phyloP scores from a whole-genome alignment of 2,329 filamentous ascomycete genomes.

The Penicillium frequentans region DNA sequence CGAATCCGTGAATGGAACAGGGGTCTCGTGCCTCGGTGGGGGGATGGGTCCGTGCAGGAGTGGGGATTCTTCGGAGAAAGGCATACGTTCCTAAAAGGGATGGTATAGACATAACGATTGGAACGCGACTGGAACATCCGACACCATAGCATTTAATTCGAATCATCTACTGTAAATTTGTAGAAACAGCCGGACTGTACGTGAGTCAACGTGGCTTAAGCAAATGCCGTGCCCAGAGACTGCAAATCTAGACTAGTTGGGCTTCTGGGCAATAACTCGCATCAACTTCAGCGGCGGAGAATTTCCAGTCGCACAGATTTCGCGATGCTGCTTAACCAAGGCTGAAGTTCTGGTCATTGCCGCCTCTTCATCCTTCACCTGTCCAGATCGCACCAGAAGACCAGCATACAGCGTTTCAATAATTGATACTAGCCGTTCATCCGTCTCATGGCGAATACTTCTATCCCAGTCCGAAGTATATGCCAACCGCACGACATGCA shows the following conservation, averaged over 20 bases:
- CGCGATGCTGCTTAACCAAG: constrained; percentile 7
- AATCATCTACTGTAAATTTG: too few relatives aligned
- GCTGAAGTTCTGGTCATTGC: background rate
- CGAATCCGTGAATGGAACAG: background rate
- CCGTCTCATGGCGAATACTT: constrained; percentile 3
- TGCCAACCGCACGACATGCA: background rate
- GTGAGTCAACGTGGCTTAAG: too few relatives aligned
- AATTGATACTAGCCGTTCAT: constrained; percentile 6
- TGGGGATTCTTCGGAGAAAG: background rate
- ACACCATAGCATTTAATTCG: too few relatives aligned
- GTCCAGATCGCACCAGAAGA: constrained; percentile 10
- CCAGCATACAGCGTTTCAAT: constrained; percentile 11
- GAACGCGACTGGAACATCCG: too few relatives aligned
- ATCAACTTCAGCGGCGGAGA: constrained; percentile 5
- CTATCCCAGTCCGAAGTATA: constrained; percentile 5
- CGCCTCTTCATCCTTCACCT: constrained; percentile 2
- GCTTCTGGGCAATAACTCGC: constrained; percentile 13
- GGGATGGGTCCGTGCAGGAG: background rate
- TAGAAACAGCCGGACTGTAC: too few relatives aligned
- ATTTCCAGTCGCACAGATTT: constrained; percentile 6
- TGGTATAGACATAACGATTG: too few relatives aligned
- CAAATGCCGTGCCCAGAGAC: too few relatives aligned
- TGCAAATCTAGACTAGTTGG: background rate
- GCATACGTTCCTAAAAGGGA: background rate
- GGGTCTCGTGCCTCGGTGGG: background rate